phyloP scores from a whole-genome alignment of 1,139 yeast genomes.

The Meyerozyma smithsonii region DNA sequence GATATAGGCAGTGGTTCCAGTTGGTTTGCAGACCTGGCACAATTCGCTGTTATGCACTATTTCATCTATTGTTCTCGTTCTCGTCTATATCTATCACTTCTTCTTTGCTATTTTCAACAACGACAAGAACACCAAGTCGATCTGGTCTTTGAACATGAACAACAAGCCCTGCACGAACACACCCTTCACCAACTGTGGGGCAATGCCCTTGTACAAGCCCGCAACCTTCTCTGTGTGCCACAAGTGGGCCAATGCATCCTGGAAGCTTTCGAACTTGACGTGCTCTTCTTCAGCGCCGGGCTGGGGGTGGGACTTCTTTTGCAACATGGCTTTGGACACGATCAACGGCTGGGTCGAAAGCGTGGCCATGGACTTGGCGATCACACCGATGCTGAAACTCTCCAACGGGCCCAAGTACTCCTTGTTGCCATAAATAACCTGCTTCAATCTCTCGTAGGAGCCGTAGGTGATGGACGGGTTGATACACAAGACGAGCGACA shows the following conservation, averaged over 20 bases:
- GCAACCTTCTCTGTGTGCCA: constrained; percentile 6
- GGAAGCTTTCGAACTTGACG: constrained; percentile 10
- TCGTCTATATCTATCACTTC: constrained; percentile 1
- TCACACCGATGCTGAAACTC: constrained; percentile 69
- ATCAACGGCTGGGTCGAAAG: constrained; percentile 79
- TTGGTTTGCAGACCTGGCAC: no score
- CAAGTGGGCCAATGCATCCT: constrained; percentile 12
- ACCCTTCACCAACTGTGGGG: constrained; percentile 79
- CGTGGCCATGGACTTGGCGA: constrained; percentile 80
- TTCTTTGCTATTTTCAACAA: constrained; percentile 32
- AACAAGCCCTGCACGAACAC: constrained; percentile 81
- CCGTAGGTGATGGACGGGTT: constrained; percentile 91
- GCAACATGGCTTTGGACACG: constrained; percentile 79
- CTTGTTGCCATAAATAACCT: constrained; percentile 44
- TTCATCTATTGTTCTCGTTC: not conserved
- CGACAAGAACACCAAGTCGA: constrained; percentile 41
- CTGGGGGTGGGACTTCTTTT: constrained; percentile 39
- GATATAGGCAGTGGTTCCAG: no score
- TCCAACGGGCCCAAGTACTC: constrained; percentile 56
- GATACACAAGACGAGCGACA: constrained; percentile 70
- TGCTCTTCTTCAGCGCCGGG: constrained; percentile 10
- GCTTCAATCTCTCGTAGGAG: constrained; percentile 66
- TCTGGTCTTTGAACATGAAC: constrained; percentile 77
- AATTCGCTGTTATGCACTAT: no score
- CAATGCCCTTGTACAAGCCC: constrained; percentile 66